phyloP scores from a whole-genome alignment of 108 stramenopile genomes.

The Pelagomonas calceolata region DNA sequence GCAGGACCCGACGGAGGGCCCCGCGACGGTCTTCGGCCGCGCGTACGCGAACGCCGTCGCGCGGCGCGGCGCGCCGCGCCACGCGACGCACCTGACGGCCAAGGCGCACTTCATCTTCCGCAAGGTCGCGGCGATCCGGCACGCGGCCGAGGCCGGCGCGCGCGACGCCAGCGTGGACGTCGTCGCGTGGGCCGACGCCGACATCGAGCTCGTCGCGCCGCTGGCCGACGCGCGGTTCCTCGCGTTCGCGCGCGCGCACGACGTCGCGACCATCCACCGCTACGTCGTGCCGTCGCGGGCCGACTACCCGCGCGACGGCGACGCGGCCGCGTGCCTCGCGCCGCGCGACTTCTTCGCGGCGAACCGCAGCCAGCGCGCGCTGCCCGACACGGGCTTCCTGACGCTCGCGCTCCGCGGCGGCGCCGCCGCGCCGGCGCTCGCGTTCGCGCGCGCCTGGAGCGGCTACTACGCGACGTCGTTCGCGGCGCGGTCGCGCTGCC shows the following conservation, averaged over 20 bases:
- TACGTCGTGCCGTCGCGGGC: not conserved
- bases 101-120: slow-evolving; percentile 1
- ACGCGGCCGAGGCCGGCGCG: not conserved
- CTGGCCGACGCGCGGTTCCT: not conserved
- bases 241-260: not conserved
- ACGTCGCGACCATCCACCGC: slow-evolving; percentile 1
- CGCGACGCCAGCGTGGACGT: not conserved
- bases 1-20: not conserved
- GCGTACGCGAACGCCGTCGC: not conserved
- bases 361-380: not conserved
- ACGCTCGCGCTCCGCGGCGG: not conserved
- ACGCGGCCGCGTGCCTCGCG: not conserved
- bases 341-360: not conserved
- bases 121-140: not conserved
- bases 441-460: not conserved
- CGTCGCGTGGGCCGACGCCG: not conserved
- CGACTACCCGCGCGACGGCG: not conserved
- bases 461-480: not conserved
- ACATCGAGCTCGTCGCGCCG: not conserved
- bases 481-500: not conserved
- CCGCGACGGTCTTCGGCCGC: not conserved
- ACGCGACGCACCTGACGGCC: not conserved
- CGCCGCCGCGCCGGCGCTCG: not conserved
- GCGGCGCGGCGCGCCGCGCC: not conserved
- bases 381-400: not conserved